These are phyloP conservation scores for Aspergillus oerlinghausenensis DNA, from an alignment of 2,329 filamentous ascomycete species.

Conservation along the genomic window DNA sequence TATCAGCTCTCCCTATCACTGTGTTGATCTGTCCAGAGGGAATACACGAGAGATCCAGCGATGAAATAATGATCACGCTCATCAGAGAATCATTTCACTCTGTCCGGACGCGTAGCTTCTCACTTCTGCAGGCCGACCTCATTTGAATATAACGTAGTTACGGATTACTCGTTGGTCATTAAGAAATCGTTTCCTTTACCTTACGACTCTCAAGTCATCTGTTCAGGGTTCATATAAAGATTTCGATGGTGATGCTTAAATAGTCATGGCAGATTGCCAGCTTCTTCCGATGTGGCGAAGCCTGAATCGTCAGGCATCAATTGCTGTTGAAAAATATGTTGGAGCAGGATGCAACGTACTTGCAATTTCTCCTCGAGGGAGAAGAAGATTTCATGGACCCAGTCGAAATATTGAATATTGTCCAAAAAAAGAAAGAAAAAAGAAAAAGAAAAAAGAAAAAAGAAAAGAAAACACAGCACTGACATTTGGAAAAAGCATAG, in stretches of 20 bases:
- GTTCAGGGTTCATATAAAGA: background rate
- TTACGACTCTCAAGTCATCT: background rate
- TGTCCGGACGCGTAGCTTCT: background rate
- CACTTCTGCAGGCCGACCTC: background rate
- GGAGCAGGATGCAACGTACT: background rate
- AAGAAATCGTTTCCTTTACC: background rate
- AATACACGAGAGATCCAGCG: background rate
- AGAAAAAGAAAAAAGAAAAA: background rate
- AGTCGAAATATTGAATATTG: background rate
- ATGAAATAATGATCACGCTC: background rate
- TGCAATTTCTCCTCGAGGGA: background rate
- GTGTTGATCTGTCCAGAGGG: background rate
- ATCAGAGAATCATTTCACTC: background rate
- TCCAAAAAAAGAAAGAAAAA: background rate
- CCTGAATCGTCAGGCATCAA: background rate
- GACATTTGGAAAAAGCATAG: background rate
- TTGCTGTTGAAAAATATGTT: background rate
- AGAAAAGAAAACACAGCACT: background rate
- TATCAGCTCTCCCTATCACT: conserved; percentile 13
- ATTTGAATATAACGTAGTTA: background rate
- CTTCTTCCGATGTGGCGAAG: background rate
- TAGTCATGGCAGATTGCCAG: background rate
- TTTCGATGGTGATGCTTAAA: background rate
- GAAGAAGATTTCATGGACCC: background rate
- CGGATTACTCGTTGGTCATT: background rate